Base-by-base conservation (phyloP, 2,329 filamentous ascomycete species). In the Phialocephala subalpina region DNA sequence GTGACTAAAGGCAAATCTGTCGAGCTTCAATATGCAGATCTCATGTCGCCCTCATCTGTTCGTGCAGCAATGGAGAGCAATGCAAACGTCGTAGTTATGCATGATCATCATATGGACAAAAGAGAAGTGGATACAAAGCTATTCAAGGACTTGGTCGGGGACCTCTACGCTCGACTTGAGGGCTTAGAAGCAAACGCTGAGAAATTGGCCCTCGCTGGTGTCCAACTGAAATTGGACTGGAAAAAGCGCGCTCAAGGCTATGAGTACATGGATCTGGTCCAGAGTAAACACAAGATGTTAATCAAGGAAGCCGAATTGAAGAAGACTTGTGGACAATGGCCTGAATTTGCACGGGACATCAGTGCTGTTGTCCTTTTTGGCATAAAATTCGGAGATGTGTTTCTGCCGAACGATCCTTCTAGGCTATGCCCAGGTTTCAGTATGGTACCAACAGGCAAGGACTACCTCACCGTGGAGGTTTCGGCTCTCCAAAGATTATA, bases 291-390 rank as follows among this genome's bases (percentile, higher is more conserved):
- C 38, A 49, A 47, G 38, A 60, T 60, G 58, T 18, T 60, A 11
- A 35, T 60, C 58, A 60, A 47, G 42, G 18, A 29, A n/a, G 18
- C 58, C 3, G 40, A 60, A 49, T 16, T 60, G 7, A 33, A 14
- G n/a, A 60, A 49, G 20, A 60, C 58, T n/a, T 45, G 38, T 49
- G 58, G 58, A n/a, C 25, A 60, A 20, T 60, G 58, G 40, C 58
- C 58, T 60, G 42, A 47, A 4, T 60, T 45, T 33, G 58, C 38
- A n/a, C 38, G 58, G 33, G 38, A 60, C 1, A 35, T 47, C 20
- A 27, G 58, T 20, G 58, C 58, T 29, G 25, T 60, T 2, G 25
- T 47, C 25, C 29, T 60, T 18, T 49, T 60, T 35, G 58, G 58
- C 12, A 20, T 16, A 6, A 33, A 49, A 5, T 60, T 60, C 27